These are phyloP conservation scores for Kregervanrija delftensis DNA, from an alignment of 805 yeast genomes.

Conservation along the genomic window DNA sequence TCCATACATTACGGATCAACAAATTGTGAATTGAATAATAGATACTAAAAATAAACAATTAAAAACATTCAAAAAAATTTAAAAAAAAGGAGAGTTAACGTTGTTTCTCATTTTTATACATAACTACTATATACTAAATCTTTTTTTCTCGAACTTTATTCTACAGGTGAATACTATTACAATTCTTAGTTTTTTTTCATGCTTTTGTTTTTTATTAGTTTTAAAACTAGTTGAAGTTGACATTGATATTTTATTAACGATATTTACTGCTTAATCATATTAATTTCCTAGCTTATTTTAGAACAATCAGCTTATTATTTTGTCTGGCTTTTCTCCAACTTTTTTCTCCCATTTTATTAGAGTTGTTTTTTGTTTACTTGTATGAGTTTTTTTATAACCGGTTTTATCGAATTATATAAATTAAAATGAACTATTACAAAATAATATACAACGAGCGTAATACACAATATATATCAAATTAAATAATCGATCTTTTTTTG, in stretches of 20 bases:
- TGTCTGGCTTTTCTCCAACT: no score
- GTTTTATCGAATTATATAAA: constrained; percentile 1
- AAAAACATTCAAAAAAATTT: not conserved
- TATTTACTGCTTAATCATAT: no score
- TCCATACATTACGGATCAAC: constrained; percentile 38
- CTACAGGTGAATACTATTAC: not conserved
- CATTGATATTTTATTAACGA: no score
- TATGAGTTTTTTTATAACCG: constrained; percentile 1
- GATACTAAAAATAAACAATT: not conserved
- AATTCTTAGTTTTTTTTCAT: not conserved
- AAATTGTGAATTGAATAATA: constrained; percentile 18
- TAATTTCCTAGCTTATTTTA: no score
- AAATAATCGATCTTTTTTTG: constrained; percentile 7
- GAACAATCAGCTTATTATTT: no score
- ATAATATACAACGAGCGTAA: not conserved
- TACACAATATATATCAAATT: not conserved
- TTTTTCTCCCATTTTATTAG: no score
- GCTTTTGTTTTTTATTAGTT: not conserved
- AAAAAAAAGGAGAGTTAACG: not conserved
- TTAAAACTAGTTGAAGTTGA: no score
- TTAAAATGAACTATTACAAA: not conserved
- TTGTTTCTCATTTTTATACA: constrained; percentile 1
- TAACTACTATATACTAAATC: no score
- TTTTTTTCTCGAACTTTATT: not conserved
- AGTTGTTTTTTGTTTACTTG: not conserved